phyloP scores from a whole-genome alignment of 2,329 filamentous ascomycete genomes.

The Colletotrichum viniferum region DNA sequence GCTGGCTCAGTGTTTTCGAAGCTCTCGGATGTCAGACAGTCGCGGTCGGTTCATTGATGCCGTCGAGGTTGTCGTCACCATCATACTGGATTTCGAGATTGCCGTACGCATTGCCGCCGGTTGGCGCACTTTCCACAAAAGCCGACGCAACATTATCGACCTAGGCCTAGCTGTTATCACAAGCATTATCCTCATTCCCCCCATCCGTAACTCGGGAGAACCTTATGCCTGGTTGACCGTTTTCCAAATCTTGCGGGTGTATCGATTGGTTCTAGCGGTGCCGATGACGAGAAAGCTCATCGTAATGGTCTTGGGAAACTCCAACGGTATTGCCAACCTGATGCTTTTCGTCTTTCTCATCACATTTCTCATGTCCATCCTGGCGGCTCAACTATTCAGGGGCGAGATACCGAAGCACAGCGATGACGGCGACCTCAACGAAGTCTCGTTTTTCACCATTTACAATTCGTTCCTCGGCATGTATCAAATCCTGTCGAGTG shows the following conservation, averaged over 20 bases:
- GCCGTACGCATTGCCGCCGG: slow-evolving; percentile 76
- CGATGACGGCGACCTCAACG: slow-evolving; percentile 63
- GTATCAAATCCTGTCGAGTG: slow-evolving; percentile 95
- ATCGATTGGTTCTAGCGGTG: slow-evolving; percentile 88
- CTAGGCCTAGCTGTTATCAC: slow-evolving; percentile 81
- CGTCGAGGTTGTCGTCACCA: slow-evolving; percentile 77
- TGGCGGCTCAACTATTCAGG: slow-evolving; percentile 90
- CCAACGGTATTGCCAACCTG: slow-evolving; percentile 88
- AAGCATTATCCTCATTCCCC: slow-evolving; percentile 82
- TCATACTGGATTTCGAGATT: slow-evolving; percentile 83
- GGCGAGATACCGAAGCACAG: slow-evolving; percentile 77
- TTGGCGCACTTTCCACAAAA: slow-evolving; percentile 80
- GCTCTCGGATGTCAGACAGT: slow-evolving; percentile 70
- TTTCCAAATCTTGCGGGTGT: slow-evolving; percentile 91
- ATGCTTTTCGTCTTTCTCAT: slow-evolving; percentile 97
- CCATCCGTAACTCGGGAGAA: slow-evolving; percentile 73
- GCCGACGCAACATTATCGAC: slow-evolving; percentile 79
- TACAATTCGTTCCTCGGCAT: slow-evolving; percentile 97
- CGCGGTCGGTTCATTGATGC: slow-evolving; percentile 70
- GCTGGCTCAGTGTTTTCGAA: slow-evolving; percentile 79
- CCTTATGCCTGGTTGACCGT: slow-evolving; percentile 87
- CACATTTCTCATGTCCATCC: slow-evolving; percentile 91
- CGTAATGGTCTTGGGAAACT: slow-evolving; percentile 85
- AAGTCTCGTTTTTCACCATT: slow-evolving; percentile 84
- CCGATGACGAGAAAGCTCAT: slow-evolving; percentile 88